These are phyloP conservation scores for Saccharum hybrid DNA, from an alignment of 202 grass and related monocot genomes.

Conservation along the genomic window DNA sequence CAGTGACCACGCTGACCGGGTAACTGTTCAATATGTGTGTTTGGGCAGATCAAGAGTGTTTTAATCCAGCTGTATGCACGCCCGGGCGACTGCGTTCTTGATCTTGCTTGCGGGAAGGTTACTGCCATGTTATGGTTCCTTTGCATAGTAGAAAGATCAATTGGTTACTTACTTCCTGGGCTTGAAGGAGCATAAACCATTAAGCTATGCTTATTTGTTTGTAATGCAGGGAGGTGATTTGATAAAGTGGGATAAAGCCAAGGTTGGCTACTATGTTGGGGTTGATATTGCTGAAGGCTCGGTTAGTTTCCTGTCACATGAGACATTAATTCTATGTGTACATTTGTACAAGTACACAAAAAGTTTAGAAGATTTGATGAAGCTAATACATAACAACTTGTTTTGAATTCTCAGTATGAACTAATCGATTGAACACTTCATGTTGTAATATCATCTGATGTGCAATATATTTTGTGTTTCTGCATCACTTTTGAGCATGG, in stretches of 20 bases:
- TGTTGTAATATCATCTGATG: not conserved
- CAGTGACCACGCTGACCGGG: not conserved
- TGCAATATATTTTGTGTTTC: not conserved
- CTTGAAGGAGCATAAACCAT: not conserved
- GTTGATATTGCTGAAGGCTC: constrained; percentile 94
- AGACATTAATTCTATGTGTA: not conserved
- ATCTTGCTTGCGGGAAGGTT: constrained; percentile 98
- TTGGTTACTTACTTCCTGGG: not conserved
- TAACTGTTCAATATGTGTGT: constrained; percentile 3
- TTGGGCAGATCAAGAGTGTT: constrained; percentile 88
- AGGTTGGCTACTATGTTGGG: constrained; percentile 85
- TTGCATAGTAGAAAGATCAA: not conserved
- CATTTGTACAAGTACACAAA: not conserved
- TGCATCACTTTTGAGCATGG: constrained; percentile 15
- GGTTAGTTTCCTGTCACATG: constrained; percentile 49
- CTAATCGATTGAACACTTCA: not conserved
- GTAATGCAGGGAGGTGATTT: constrained; percentile 81
- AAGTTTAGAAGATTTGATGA: too few relatives aligned
- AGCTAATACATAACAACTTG: too few relatives aligned
- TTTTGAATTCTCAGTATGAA: not conserved
- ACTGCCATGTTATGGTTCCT: not conserved
- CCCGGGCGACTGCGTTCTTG: constrained; percentile 82
- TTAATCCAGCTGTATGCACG: constrained; percentile 80
- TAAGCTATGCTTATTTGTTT: constrained; percentile 29
- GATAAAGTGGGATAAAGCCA: constrained; percentile 99